Base-by-base conservation (phyloP, 2,329 filamentous ascomycete species). In the Dothistroma septosporum region DNA sequence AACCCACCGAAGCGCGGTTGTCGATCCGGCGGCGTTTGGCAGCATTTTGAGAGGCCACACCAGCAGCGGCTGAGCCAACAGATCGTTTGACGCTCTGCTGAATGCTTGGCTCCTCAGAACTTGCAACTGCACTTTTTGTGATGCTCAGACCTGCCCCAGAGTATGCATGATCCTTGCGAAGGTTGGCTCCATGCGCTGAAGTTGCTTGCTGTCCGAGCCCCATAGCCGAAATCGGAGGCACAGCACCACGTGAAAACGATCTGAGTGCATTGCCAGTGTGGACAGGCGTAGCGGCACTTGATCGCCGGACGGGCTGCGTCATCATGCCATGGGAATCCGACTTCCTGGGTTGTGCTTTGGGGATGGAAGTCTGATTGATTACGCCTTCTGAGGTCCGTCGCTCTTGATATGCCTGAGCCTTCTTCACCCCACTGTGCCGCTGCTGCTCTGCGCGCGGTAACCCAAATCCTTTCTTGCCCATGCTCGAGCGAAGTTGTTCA, bases 1-100 rank as follows among this genome's bases (percentile, higher is more conserved):
- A 16, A 19, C 1, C 14, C 41, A n/a, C 4, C 8, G 14, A 9
- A 9, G 28, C 49, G n/a, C 49, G 12, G n/a, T 55, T 35, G 28
- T 47, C 22, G 48, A 47, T 53, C 22, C 48, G 52, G 32, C 19
- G 53, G 22, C 53, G 53, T 22, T 55, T 55, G 53, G 19, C 33
- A 33, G 28, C 10, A 50, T 19, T 14, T 60, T 60, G 33, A 47
- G 61, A 44, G 56, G 49, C 32, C 54, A 31, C 49, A 53, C 52
- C 46, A 35, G 52, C 55, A 53, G 54, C 55, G 19, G n/a, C 24
- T 22, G 16, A 21, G 12, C 7, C 19, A n/a, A 41, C 19, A 31
- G 53, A 44, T 8, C 35, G 16, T 33, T 55, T 47, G 35, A 28
- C 22, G 53, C 33, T 50, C 24, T 41, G 32, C 19, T 44, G 32